Evolutionary conservation across 2,329 filamentous ascomycete species (phyloP), one percentile per base, ranked within the genome.

Genomic region (Alternaria triticimaculans): DNA sequence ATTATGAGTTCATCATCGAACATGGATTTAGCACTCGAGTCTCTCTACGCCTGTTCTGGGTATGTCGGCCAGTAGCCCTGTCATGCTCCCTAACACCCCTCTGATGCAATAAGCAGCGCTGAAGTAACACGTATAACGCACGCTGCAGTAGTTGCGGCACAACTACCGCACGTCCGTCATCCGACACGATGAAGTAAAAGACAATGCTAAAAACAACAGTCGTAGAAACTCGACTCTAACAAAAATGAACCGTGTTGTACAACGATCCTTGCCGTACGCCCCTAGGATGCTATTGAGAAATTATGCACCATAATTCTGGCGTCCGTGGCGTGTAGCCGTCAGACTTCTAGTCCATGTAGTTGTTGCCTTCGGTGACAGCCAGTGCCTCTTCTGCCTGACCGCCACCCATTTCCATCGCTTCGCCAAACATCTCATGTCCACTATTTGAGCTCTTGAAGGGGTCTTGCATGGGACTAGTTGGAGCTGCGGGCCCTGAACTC

Each of bases 371-470:
- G 4, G 78, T 80, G 4, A 78, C 71, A 54, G 78, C 78, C 57
- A 80, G 62, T 15, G 78, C 78, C 59, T 80, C 78, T 55, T 79
- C 78, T 8, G 76, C 78, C 57, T 80, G 78, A 41, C 78, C 75
- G 23, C 76, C 77, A 26, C 71, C 75, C 55, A 72, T 72, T 50
- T 79, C 77, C 71, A 78, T 76, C 28, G 75, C 66, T 44, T 79
- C 77, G 25, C 75, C 74, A 57, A 79, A 79, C 72, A 79, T 74
- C 63, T 79, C 78, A 37, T 78, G 72, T 12, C 72, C 75, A 55
- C 73, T 79, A 33, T 74, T 74, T 6, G 77, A 79, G 61, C 76
- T 78, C 66, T 78, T 78, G 68, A 80, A 80, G 2, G 75, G 67
- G 55, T 80, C 75, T 28, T 79, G 76, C 60, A 78, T 75, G 1